phyloP scores from a whole-genome alignment of 2,329 filamentous ascomycete genomes.

The Fusarium cicatricum region DNA sequence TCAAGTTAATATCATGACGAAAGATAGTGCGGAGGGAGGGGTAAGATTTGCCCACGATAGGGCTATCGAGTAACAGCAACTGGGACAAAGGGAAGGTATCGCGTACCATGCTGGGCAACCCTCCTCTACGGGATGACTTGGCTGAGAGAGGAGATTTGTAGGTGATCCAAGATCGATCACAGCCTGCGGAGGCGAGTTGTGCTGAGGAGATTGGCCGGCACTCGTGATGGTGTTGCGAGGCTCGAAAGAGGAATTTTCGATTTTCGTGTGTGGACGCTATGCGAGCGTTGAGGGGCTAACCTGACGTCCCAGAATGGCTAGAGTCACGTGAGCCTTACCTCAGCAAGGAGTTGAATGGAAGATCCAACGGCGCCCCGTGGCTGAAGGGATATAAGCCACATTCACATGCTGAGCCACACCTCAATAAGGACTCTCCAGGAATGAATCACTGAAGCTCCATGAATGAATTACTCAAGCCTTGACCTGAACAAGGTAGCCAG shows the following conservation, averaged over 20 bases:
- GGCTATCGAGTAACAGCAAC: conserved; percentile 15
- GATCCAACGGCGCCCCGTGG: conserved; percentile 21
- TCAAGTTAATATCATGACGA: conserved; percentile 41
- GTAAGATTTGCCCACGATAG: conserved; percentile 34
- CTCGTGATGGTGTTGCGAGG: conserved; percentile 51
- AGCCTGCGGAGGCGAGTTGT: conserved; percentile 46
- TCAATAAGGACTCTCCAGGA: not conserved
- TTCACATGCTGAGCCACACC: conserved; percentile 33
- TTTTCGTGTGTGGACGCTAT: conserved; percentile 57
- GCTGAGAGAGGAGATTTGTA: conserved; percentile 49
- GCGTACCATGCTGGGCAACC: conserved; percentile 61
- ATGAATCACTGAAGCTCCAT: not conserved
- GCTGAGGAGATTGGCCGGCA: conserved; percentile 50
- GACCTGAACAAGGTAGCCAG: no score
- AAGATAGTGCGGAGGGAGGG: conserved; percentile 41
- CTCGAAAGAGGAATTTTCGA: conserved; percentile 52
- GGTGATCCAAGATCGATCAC: conserved; percentile 50
- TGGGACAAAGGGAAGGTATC: conserved; percentile 27
- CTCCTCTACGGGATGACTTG: conserved; percentile 55
- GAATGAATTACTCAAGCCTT: no score
- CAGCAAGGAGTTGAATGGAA: conserved; percentile 27
- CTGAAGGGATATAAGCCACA: conserved; percentile 18
- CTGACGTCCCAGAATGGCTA: conserved; percentile 26
- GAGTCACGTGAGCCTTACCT: conserved; percentile 49
- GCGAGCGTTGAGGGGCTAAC: conserved; percentile 53